These are phyloP conservation scores for Aureobasidium melanogenum DNA, from an alignment of 2,329 filamentous ascomycete genomes.

Conservation along the genomic window DNA sequence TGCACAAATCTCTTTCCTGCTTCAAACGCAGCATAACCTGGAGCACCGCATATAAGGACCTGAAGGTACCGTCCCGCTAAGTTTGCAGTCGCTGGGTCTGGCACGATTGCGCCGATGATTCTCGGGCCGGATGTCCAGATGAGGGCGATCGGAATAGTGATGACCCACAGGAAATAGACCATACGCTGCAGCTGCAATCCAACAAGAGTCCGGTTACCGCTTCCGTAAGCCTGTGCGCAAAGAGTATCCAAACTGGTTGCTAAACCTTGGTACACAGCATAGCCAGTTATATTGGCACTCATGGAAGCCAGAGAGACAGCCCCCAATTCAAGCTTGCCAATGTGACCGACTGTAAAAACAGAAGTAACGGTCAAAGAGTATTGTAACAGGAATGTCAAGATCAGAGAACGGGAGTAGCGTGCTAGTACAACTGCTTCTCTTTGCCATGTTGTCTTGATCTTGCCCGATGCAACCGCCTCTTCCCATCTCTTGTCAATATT, in stretches of 20 bases:
- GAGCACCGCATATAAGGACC: slow-evolving; percentile 58
- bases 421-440: slow-evolving; percentile 73
- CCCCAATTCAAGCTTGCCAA: slow-evolving; percentile 36
- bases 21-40: slow-evolving; percentile 68
- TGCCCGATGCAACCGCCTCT: slow-evolving; percentile 68
- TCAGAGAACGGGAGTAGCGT: slow-evolving; percentile 36
- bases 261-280: slow-evolving; percentile 47
- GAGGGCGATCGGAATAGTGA: slow-evolving; percentile 63
- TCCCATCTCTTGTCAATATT: slow-evolving; percentile 68
- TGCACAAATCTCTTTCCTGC: slow-evolving; percentile 76
- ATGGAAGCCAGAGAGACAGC: slow-evolving; percentile 37
- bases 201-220: slow-evolving; percentile 76
- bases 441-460: slow-evolving; percentile 83
- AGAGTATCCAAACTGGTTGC: slow-evolving; percentile 85
- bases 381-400: slow-evolving; percentile 37
- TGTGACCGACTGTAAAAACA: slow-evolving; percentile 38
- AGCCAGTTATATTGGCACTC: slow-evolving; percentile 39
- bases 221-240: slow-evolving; percentile 82
- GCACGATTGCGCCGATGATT: slow-evolving; percentile 56
- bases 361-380: slow-evolving; percentile 37
- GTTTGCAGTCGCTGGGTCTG: slow-evolving; percentile 58
- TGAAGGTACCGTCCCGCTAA: slow-evolving; percentile 66
- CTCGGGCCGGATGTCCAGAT: slow-evolving; percentile 60
- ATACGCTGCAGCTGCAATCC: slow-evolving; percentile 73
- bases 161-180: slow-evolving; percentile 62